Percentiles rank a stretch among this genome's conserved stretches.
Evolutionary conservation across 2,329 filamentous ascomycete species (phyloP).

Genomic region (Plenodomus lindquistii): DNA sequence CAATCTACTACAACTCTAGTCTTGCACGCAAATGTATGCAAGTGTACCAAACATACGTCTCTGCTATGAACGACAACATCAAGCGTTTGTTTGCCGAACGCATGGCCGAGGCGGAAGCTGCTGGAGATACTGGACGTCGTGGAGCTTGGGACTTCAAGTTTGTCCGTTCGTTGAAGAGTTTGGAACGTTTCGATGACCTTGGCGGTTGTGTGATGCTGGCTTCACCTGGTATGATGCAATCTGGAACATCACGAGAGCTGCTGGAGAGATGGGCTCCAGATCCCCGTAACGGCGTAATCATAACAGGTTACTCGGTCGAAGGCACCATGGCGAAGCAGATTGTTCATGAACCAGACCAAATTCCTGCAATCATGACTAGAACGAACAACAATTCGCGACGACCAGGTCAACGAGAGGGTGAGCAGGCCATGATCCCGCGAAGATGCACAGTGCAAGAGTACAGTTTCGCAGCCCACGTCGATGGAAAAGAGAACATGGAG

Average conservation of each 20-base stretch:
- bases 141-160: slow-evolving; percentile 97
- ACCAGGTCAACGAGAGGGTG: slow-evolving; percentile 68
- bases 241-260: slow-evolving; percentile 88
- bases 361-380: slow-evolving; percentile 85
- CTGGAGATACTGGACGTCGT: slow-evolving; percentile 72
- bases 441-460: slow-evolving; percentile 92
- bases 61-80: slow-evolving; percentile 99
- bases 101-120: slow-evolving; percentile 86
- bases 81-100: slow-evolving; percentile 91
- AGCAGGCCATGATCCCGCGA: slow-evolving; percentile 88
- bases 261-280: slow-evolving; percentile 95
- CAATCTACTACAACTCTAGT: slow-evolving; percentile 97
- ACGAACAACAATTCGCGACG: slow-evolving; percentile 58
- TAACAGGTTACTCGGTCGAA: slow-evolving; percentile 97
- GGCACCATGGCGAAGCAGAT: slow-evolving; percentile 98
- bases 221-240: slow-evolving; percentile 97
- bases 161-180: slow-evolving; percentile 85
- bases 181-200: slow-evolving; percentile 95
- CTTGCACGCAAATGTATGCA: slow-evolving; percentile 97
- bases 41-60: slow-evolving; percentile 97
- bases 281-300: slow-evolving; percentile 96
- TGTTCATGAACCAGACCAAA: slow-evolving; percentile 91
- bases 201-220: slow-evolving; percentile 97
- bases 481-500: slow-evolving; percentile 91
- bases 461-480: slow-evolving; percentile 95